These are phyloP conservation scores for Termitomyces sp. DNA, from an alignment of 768 basidiomycete species.

Conservation along the genomic window DNA sequence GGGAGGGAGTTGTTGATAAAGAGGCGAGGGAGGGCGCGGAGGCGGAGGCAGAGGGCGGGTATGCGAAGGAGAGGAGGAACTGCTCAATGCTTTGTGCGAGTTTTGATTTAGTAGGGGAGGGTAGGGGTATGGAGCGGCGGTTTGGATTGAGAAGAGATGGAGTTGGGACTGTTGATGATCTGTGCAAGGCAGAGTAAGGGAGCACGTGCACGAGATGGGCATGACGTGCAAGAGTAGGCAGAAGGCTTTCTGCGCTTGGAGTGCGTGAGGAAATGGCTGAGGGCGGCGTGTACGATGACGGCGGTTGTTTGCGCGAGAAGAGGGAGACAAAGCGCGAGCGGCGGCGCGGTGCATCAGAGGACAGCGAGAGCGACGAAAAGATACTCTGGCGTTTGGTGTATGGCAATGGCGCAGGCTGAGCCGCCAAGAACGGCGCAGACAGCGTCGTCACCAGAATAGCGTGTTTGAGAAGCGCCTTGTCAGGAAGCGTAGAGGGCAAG, in stretches of 20 bases:
- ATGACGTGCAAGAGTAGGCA: neutral
- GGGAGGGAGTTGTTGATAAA: too few relatives aligned
- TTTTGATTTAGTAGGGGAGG: slow-evolving; percentile 17
- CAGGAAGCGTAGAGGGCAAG: slow-evolving; percentile 29
- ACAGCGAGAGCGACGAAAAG: slow-evolving; percentile 8
- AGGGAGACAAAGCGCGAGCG: slow-evolving; percentile 10
- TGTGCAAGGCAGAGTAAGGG: slow-evolving; percentile 13
- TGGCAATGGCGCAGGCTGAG: neutral
- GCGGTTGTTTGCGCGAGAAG: slow-evolving; percentile 3
- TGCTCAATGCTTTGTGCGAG: slow-evolving; percentile 33
- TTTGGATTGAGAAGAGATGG: too few relatives aligned
- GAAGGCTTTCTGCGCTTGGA: slow-evolving; percentile 8
- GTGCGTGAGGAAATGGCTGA: neutral
- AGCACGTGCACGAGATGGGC: slow-evolving; percentile 20
- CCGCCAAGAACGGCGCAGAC: slow-evolving; percentile 28
- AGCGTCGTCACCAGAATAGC: slow-evolving; percentile 39
- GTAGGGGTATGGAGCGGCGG: too few relatives aligned
- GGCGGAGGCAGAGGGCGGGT: slow-evolving; percentile 15
- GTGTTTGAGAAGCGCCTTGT: slow-evolving; percentile 37
- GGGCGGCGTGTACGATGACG: neutral
- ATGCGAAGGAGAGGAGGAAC: slow-evolving; percentile 29
- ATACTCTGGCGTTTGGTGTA: slow-evolving; percentile 2
- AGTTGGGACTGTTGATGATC: too few relatives aligned
- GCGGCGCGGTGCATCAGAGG: neutral
- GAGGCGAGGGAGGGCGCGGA: slow-evolving; percentile 1